phyloP scores from a whole-genome alignment of 1,139 yeast genomes.

The Debaryomycetaceae sp. region DNA sequence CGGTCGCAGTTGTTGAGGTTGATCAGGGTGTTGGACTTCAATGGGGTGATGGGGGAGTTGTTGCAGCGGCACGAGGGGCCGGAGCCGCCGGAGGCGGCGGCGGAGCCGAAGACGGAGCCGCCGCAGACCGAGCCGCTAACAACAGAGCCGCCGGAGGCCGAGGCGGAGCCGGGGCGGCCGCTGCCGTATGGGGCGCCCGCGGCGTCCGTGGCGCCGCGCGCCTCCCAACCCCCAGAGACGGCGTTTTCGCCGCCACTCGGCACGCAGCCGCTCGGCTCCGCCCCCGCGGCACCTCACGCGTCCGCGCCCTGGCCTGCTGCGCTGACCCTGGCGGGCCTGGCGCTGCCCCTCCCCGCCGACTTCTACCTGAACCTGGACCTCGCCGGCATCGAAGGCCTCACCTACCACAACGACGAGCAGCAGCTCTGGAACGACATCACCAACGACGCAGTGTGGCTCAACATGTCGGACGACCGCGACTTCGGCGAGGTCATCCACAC shows the following conservation, averaged over 20 bases:
- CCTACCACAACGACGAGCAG: conserved; percentile 48
- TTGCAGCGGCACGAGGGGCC: conserved; percentile 46
- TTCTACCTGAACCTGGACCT: conserved; percentile 32
- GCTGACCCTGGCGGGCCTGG: no score
- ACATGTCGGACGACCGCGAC: conserved; percentile 14
- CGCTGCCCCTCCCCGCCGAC: no score
- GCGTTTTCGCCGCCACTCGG: no score
- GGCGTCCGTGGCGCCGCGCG: no score
- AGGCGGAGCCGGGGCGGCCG: no score
- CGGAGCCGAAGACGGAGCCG: conserved; percentile 3
- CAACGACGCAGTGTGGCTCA: conserved; percentile 69
- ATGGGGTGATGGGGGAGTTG: conserved; percentile 57
- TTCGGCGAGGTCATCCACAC: not conserved
- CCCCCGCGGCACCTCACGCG: no score
- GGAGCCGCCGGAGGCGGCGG: conserved; percentile 4
- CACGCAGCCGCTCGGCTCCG: no score
- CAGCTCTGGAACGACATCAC: conserved; percentile 74
- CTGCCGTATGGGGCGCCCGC: no score
- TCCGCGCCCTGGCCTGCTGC: no score
- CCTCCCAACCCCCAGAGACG: no score
- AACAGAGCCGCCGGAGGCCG: no score
- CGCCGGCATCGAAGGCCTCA: conserved; percentile 43
- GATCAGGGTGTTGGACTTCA: conserved; percentile 62
- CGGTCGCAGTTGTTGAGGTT: conserved; percentile 67
- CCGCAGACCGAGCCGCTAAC: no score